Percentiles rank a stretch among this genome's conserved stretches.
Conservation (phyloP, 139 green algal genomes). For the Dunaliella primolecta region DNA sequence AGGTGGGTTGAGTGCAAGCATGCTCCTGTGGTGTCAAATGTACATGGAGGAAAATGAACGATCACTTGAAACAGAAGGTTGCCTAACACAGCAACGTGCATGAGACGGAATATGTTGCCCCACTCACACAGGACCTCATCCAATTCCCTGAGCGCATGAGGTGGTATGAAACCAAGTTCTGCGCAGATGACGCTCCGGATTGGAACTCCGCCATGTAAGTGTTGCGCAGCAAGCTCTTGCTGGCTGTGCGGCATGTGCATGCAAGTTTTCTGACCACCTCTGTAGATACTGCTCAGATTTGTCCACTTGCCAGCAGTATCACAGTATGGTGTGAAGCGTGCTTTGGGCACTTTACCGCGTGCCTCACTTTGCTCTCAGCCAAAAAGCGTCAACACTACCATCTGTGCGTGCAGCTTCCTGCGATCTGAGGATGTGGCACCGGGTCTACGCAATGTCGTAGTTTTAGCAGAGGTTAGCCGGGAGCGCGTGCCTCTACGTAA, state of each 20-base stretch:
- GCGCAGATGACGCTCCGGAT: conserved; percentile 68
- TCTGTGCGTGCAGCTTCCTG: conserved; percentile 11
- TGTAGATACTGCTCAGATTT: background rate
- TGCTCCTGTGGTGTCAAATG: background rate
- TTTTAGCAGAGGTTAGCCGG: conserved; percentile 70
- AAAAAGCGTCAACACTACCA: too few species aligned
- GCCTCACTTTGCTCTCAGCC: too few species aligned
- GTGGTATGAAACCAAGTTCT: conserved; percentile 68
- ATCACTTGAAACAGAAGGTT: background rate
- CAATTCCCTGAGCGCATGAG: conserved; percentile 51
- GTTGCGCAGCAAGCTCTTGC: background rate
- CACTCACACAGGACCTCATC: conserved; percentile 41
- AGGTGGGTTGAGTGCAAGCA: background rate
- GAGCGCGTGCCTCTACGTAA: conserved; percentile 76
- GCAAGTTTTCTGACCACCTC: background rate
- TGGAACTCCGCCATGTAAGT: conserved; percentile 57
- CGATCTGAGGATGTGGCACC: conserved; percentile 22
- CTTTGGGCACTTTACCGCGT: too few species aligned
- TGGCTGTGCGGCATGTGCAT: background rate
- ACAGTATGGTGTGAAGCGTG: too few species aligned
- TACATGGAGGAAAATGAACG: background rate
- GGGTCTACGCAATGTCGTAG: conserved; percentile 38
- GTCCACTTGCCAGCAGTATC: background rate
- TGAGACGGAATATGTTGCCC: too few species aligned
- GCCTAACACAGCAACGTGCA: too few species aligned